phyloP scores from a whole-genome alignment of 1,139 yeast species.

The Taiozyma sp. region DNA sequence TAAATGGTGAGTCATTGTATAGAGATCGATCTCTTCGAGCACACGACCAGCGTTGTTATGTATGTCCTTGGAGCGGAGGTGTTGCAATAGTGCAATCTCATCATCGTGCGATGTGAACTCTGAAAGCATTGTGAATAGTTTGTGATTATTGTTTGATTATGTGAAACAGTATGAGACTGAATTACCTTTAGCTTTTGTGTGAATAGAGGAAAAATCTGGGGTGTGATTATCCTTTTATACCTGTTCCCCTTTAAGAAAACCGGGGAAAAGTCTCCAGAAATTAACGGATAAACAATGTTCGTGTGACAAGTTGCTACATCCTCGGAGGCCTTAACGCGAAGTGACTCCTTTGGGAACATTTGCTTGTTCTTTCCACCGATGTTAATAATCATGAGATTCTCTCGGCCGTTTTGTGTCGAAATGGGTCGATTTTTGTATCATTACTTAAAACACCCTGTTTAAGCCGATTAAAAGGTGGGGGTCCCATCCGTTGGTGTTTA shows the following conservation, averaged over 20 bases:
- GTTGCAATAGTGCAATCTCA: neutral
- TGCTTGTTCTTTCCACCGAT: too few species aligned
- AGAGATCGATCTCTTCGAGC: neutral
- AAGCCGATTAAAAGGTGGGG: neutral
- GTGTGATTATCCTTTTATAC: neutral
- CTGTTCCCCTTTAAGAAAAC: neutral
- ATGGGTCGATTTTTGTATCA: neutral
- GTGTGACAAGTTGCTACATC: neutral
- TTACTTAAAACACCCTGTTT: neutral
- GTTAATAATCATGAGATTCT: neutral
- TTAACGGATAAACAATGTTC: neutral
- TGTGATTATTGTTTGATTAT: too few species aligned
- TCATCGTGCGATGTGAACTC: neutral
- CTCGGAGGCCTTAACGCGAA: neutral
- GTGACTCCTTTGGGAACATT: neutral
- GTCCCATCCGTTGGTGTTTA: too few species aligned
- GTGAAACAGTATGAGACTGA: too few species aligned
- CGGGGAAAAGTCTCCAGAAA: neutral
- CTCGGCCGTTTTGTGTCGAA: neutral
- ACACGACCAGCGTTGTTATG: neutral
- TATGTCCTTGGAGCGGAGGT: neutral
- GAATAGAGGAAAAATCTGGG: neutral
- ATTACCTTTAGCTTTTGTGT: too few species aligned
- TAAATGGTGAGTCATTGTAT: constrained; percentile 9
- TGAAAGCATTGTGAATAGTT: neutral